Evolutionary conservation across 2,329 filamentous ascomycete genomes (phyloP).

Genomic region (Aspergillus vadensis): DNA sequence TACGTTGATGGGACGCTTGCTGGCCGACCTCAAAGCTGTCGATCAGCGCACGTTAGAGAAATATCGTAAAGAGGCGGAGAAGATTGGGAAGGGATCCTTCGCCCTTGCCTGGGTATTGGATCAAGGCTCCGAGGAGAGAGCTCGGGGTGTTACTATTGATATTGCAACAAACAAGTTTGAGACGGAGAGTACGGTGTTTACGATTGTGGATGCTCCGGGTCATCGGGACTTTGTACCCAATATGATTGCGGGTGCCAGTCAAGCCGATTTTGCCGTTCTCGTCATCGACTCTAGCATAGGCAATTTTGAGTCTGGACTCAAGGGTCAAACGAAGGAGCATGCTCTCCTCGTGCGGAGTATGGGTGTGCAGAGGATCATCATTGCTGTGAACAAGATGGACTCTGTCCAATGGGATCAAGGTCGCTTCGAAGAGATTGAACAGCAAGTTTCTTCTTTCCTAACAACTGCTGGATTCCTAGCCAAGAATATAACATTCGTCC

Average conservation of each 20-base stretch:
- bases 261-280: slow-evolving; percentile 92
- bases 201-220: slow-evolving; percentile 91
- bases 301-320: slow-evolving; percentile 89
- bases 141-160: slow-evolving; percentile 91
- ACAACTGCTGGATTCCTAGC: slow-evolving; percentile 76
- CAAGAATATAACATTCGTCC: slow-evolving; percentile 83
- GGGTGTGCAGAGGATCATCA: slow-evolving; percentile 82
- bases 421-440: slow-evolving; percentile 80
- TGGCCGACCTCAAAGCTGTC: slow-evolving; percentile 85
- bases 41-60: slow-evolving; percentile 86
- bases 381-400: slow-evolving; percentile 96
- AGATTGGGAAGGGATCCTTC: slow-evolving; percentile 91
- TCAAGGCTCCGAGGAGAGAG: slow-evolving; percentile 84
- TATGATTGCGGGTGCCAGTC: slow-evolving; percentile 96
- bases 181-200: slow-evolving; percentile 83
- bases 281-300: slow-evolving; percentile 90
- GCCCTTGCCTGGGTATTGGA: slow-evolving; percentile 97
- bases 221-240: slow-evolving; percentile 97
- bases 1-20: slow-evolving; percentile 91
- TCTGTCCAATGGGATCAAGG: slow-evolving; percentile 78
- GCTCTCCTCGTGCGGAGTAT: slow-evolving; percentile 86
- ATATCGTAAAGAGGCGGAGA: slow-evolving; percentile 84
- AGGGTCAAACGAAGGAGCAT: slow-evolving; percentile 93
- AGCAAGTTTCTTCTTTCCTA: slow-evolving; percentile 82
- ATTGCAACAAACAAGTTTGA: slow-evolving; percentile 95